These are phyloP conservation scores for Myxozyma neglecta DNA, from an alignment of 805 yeast species.

Conservation along the genomic window DNA sequence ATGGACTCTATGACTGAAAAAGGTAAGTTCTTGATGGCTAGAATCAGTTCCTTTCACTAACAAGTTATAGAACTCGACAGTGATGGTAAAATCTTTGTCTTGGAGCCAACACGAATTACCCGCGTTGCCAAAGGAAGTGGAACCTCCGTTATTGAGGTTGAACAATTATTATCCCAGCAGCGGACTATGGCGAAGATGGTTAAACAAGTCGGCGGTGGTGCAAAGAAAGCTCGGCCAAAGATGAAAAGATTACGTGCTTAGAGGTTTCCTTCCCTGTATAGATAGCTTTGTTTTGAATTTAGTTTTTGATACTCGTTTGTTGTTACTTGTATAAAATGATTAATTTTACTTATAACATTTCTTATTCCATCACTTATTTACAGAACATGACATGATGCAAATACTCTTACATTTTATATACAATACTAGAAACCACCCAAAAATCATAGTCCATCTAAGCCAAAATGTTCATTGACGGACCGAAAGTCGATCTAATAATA, in stretches of 20 bases:
- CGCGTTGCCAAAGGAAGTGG: conserved; percentile 96
- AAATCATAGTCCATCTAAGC: conserved; percentile 1
- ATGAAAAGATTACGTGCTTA: conserved; percentile 25
- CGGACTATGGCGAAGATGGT: conserved; percentile 95
- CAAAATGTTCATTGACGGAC: conserved; percentile 23
- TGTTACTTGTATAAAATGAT: no score
- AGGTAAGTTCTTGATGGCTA: conserved; percentile 8
- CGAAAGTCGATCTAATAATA: conserved; percentile 20
- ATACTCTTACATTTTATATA: neutral
- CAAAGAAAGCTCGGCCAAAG: conserved; percentile 35
- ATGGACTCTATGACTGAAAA: conserved; percentile 94
- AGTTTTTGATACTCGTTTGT: no score
- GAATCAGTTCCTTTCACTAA: neutral
- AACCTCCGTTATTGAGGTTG: conserved; percentile 87
- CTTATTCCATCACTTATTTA: no score
- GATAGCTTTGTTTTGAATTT: neutral
- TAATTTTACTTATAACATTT: no score
- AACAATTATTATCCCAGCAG: conserved; percentile 86
- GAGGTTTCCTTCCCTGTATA: neutral
- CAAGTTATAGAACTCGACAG: conserved; percentile 66
- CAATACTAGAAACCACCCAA: neutral
- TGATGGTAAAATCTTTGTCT: conserved; percentile 78
- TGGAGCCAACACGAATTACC: conserved; percentile 80
- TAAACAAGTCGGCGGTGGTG: conserved; percentile 54
- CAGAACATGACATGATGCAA: neutral